Evolutionary conservation across 169 alveolate genomes (phyloP), one percentile per base, ranked within the genome.

Genomic region (Babesia caballi): DNA sequence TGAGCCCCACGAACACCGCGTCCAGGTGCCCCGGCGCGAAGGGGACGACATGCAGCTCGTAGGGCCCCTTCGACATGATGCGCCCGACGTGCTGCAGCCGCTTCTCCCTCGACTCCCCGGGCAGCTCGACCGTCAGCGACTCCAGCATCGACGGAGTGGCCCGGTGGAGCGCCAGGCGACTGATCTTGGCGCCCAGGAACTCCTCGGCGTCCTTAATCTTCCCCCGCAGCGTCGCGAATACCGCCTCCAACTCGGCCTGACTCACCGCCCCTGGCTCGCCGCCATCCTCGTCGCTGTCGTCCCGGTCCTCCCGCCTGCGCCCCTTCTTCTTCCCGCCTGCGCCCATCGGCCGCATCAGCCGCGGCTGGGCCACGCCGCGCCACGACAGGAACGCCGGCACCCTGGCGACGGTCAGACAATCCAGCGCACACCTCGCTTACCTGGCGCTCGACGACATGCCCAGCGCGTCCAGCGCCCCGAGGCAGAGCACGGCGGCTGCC

Each of bases 61-160:
- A 77, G 46, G 36, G 36, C 14, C 85, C 85, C 47, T 35, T 53
- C 14, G 78, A 47, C 54, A 77, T 67, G 6, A 77, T 77, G n/a
- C 71, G 61, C 23, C 82, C 73, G 14, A 58, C 54, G 42, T 77
- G 28, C 42, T 66, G 63, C 15, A 77, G 82, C 41, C 67, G 82
- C 66, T 63, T 65, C 32, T 66, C 66, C 32, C 52, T 67, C 14
- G 30, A 3, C 40, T 66, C 82, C 5, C 60, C 60, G 15, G 73
- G 73, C 14, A 56, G 60, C 59, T 77, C 82, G 28, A 77, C 76
- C 17, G 60, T 47, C 30, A 65, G 19, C 30, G 70, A 67, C 42
- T 68, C 85, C 4, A 77, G 42, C 38, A 77, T 51, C 40, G 67
- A 60, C 41, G 85, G 85, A 5, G 71, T 77, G 7, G 85, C 85